phyloP scores from a whole-genome alignment of 306 rosid species.

The Cucumis hystrix region DNA sequence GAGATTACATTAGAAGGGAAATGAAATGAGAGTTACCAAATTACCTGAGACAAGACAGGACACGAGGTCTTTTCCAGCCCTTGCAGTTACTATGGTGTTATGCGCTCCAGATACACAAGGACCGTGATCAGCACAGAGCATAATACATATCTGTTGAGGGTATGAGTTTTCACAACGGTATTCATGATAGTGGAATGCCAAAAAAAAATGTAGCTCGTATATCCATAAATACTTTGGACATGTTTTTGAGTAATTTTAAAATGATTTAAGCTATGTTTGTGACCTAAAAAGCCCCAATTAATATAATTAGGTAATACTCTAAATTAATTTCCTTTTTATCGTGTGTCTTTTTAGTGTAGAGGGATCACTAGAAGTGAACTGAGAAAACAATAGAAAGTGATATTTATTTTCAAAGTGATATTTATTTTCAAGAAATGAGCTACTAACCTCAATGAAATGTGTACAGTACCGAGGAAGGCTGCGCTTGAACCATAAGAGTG shows the following conservation, averaged over 20 bases:
- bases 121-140: conserved; percentile 99
- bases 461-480: conserved; percentile 97
- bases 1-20: background rate
- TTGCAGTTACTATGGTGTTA: conserved; percentile 89
- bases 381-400: too few relatives aligned
- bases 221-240: too few relatives aligned
- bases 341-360: too few relatives aligned
- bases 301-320: too few relatives aligned
- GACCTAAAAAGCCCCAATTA: too few relatives aligned
- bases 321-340: too few relatives aligned
- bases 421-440: background rate
- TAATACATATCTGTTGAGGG: conserved; percentile 70
- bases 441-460: conserved; percentile 76
- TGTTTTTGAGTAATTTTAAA: too few relatives aligned
- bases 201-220: background rate
- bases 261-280: too few relatives aligned
- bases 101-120: conserved; percentile 99
- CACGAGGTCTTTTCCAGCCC: conserved; percentile 99
- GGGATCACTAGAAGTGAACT: too few relatives aligned
- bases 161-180: background rate
- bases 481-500: conserved; percentile 92
- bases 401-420: too few relatives aligned
- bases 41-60: conserved; percentile 90
- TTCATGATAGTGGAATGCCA: background rate
- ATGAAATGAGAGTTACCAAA: background rate